Evolutionary conservation across 1,139 yeast species (phyloP).

Genomic region (Trichomonascaceae sp.): DNA sequence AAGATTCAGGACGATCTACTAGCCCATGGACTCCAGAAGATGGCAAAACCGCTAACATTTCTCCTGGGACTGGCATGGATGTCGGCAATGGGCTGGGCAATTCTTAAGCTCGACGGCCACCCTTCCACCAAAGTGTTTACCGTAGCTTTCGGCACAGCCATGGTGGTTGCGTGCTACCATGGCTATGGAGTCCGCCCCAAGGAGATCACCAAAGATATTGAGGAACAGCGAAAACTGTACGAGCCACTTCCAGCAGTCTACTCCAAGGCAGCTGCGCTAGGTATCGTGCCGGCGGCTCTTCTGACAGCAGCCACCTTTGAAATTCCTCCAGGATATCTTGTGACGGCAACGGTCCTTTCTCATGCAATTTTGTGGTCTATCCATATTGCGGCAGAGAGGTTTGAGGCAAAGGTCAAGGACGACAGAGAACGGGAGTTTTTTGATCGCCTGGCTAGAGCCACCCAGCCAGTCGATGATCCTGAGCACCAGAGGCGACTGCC

Average conservation of each 20-base stretch:
- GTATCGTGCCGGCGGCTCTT: slow-evolving; percentile 5
- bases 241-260: slow-evolving; percentile 2
- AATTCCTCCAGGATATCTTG: neutral
- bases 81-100: slow-evolving; percentile 3
- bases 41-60: slow-evolving; percentile 5
- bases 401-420: slow-evolving; percentile 4
- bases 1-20: slow-evolving; percentile 5
- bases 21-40: slow-evolving; percentile 3
- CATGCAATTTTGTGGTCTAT: slow-evolving; percentile 6
- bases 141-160: slow-evolving; percentile 1
- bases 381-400: slow-evolving; percentile 4
- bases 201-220: slow-evolving; percentile 5
- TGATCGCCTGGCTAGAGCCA: slow-evolving; percentile 4
- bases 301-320: slow-evolving; percentile 2
- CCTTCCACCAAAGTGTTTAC: neutral
- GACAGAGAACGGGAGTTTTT: slow-evolving; percentile 5
- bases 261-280: slow-evolving; percentile 7
- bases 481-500: slow-evolving; percentile 1
- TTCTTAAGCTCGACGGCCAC: slow-evolving; percentile 1
- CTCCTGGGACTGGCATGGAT: slow-evolving; percentile 6
- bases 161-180: slow-evolving; percentile 3
- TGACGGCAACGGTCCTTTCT: slow-evolving; percentile 1
- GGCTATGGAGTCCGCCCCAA: slow-evolving; percentile 4
- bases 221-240: slow-evolving; percentile 4
- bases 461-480: slow-evolving; percentile 1